Conservation (phyloP, 1,284 basidiomycete genomes). For the Cutaneotrichosporon cutaneum region DNA sequence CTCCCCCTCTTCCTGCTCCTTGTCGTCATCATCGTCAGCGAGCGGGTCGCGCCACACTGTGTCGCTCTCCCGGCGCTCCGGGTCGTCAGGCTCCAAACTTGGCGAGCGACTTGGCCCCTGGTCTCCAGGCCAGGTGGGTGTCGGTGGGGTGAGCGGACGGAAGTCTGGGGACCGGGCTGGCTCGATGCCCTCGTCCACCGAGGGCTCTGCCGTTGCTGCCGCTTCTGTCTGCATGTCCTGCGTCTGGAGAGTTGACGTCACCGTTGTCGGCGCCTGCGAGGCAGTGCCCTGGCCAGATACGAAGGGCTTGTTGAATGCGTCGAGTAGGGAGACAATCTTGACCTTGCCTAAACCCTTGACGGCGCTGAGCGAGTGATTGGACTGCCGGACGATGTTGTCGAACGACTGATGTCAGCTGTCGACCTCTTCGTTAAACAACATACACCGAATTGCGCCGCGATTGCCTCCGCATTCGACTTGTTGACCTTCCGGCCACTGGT, state of each 20-base stretch:
- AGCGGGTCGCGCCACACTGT: constrained; percentile 19
- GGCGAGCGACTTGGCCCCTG: constrained; percentile 15
- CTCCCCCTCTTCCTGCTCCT: not conserved
- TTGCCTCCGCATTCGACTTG: constrained; percentile 93
- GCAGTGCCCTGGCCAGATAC: constrained; percentile 31
- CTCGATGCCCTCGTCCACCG: not conserved
- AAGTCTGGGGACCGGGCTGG: not conserved
- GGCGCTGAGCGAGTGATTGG: constrained; percentile 70
- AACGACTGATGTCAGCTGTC: constrained; percentile 62
- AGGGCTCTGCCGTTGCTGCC: not conserved
- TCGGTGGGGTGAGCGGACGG: not conserved
- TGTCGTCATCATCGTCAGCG: constrained; percentile 14
- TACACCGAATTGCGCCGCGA: constrained; percentile 90
- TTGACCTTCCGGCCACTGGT: constrained; percentile 92
- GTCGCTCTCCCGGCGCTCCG: constrained; percentile 5
- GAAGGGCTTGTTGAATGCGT: constrained; percentile 58
- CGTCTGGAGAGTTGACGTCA: not conserved
- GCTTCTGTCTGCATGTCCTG: not conserved
- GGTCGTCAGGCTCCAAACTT: constrained; percentile 14
- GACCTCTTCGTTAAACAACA: constrained; percentile 39
- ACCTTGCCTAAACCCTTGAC: constrained; percentile 93
- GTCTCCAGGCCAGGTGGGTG: not conserved
- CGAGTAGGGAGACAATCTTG: constrained; percentile 70
- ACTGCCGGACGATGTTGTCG: constrained; percentile 69
- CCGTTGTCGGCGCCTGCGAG: not conserved